Conservation (phyloP, 345 rosid genomes). For the Syzygium jambos region DNA sequence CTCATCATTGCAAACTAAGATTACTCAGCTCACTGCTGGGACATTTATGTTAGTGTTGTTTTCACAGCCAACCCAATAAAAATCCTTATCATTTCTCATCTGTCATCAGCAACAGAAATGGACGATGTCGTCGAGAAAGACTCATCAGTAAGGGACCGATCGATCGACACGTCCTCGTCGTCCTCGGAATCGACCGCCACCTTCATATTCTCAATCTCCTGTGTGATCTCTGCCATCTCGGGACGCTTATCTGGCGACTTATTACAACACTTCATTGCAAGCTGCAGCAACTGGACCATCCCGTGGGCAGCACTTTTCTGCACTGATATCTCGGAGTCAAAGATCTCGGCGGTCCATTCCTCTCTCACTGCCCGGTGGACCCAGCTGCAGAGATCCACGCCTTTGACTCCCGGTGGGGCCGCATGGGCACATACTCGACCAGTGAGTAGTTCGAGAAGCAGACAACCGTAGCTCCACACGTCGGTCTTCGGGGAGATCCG, state of each 20-base stretch:
- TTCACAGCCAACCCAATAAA: background rate
- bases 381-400: conserved; percentile 35
- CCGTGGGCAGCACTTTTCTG: background rate
- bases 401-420: conserved; percentile 32
- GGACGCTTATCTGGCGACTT: background rate
- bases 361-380: conserved; percentile 51
- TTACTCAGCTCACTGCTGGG: background rate
- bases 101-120: background rate
- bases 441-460: conserved; percentile 41
- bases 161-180: background rate
- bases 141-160: background rate
- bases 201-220: conserved; percentile 7
- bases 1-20: background rate
- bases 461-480: conserved; percentile 46
- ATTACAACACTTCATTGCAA: background rate
- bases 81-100: background rate
- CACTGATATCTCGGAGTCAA: conserved; percentile 1
- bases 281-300: conserved; percentile 1
- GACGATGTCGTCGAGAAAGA: background rate
- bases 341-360: conserved; percentile 59
- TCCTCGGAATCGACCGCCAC: background rate
- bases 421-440: conserved; percentile 21
- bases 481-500: conserved; percentile 33
- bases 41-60: background rate
- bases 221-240: background rate